These are phyloP conservation scores for Raffaelea deltoideospora DNA, from an alignment of 2,329 filamentous ascomycete genomes.

Conservation along the genomic window DNA sequence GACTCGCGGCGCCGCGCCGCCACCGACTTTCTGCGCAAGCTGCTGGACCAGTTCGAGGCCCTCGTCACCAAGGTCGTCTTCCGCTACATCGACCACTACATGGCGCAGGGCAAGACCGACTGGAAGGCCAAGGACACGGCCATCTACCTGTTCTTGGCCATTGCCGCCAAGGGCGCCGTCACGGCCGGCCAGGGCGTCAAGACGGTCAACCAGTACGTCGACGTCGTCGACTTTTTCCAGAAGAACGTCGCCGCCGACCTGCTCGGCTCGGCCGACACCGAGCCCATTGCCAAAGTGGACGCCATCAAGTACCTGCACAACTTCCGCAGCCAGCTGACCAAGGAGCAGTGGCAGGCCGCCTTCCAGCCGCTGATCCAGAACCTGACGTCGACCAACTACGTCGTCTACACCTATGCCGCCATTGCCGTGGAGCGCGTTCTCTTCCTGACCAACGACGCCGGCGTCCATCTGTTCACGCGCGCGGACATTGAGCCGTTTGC, in stretches of 20 bases:
- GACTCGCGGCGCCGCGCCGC: slow-evolving; percentile 85
- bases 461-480: slow-evolving; percentile 65
- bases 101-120: slow-evolving; percentile 64
- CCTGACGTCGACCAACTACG: slow-evolving; percentile 77
- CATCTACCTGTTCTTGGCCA: slow-evolving; percentile 89
- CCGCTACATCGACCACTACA: slow-evolving; percentile 74
- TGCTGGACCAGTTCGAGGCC: slow-evolving; percentile 77
- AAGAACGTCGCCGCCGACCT: slow-evolving; percentile 84
- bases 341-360: slow-evolving; percentile 79
- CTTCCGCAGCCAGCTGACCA: slow-evolving; percentile 87
- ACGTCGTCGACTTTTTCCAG: slow-evolving; percentile 91
- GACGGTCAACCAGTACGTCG: slow-evolving; percentile 71
- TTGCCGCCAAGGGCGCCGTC: slow-evolving; percentile 79
- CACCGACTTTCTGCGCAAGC: slow-evolving; percentile 80
- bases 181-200: slow-evolving; percentile 84
- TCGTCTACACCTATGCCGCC: slow-evolving; percentile 93
- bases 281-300: slow-evolving; percentile 88
- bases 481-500: slow-evolving; percentile 66
- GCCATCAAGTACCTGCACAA: slow-evolving; percentile 97
- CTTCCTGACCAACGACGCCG: slow-evolving; percentile 62
- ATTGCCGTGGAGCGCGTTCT: slow-evolving; percentile 92
- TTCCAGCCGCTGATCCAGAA: slow-evolving; percentile 86
- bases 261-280: slow-evolving; percentile 48
- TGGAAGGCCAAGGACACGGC: slow-evolving; percentile 98
- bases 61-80: slow-evolving; percentile 78